Evolutionary conservation across 768 basidiomycete species (phyloP), one percentile per base, ranked within the genome.

Genomic region (Lentinula detonsa): DNA sequence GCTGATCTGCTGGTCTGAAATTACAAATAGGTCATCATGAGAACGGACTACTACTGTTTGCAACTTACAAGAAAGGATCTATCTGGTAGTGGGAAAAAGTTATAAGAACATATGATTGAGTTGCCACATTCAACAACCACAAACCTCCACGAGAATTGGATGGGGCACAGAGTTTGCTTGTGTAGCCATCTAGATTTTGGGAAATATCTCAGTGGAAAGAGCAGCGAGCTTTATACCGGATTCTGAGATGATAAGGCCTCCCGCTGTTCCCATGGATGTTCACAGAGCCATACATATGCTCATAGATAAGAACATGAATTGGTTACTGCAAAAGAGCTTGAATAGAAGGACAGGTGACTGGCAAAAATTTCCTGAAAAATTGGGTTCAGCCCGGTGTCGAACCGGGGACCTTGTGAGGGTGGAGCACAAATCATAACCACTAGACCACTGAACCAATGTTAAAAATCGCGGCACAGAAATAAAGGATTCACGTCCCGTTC

Each of bases 51-150:
- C 37, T 23, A 51, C 37, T 11, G 11, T 23, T 11, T 57, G 45
- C 3, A 35, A 66, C 84, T 76, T 65, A 88, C 86, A 84, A 66
- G 67, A 88, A 88, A 1, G 88, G 88, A 68, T 90, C 87, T 55
- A 88, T 79, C 86, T 55, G 1, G 46, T 40, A 18, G 48, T 56
- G 4, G 21, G 18, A 3, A 23, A 54, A 59, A 13, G n/a, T 28
- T 0, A 4, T 28, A 28, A 28, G 28, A 28, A 28, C 28, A 28
- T 28, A 28, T 28, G 4, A 3, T 28, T 28, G 28, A 28, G 28
- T 4, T 28, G 28, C 28, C 28, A 28, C 28, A 28, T 28, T 28
- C 28, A 28, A 28, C 3, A 28, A 28, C 28, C 28, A 28, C 28
- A 28, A 28, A 85, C 85, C 71, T 81, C 70, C 59, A 89, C 76